phyloP scores from a whole-genome alignment of 352 stramenopile species.

The Pythium monospermum region DNA sequence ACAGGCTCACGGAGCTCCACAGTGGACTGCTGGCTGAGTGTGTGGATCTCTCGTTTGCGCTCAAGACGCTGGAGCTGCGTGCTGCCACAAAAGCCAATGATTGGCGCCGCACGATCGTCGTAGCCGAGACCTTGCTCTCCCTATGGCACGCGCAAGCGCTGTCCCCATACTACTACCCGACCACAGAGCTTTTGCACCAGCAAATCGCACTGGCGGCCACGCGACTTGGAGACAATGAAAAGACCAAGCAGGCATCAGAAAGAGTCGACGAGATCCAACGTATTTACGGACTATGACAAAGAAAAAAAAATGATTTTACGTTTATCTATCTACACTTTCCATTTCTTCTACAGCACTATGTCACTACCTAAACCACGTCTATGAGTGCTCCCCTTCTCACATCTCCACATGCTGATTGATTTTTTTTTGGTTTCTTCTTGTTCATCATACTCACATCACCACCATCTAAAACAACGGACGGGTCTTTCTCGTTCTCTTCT shows the following conservation, averaged over 20 bases:
- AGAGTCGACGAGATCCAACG: slow-evolving; percentile 7
- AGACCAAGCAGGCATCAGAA: not conserved
- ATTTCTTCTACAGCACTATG: not conserved
- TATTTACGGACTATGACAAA: slow-evolving; percentile 9
- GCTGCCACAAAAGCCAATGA: slow-evolving; percentile 21
- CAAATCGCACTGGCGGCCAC: slow-evolving; percentile 43
- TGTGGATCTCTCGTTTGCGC: slow-evolving; percentile 33
- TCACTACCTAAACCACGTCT: too few relatives aligned
- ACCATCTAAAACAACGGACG: slow-evolving; percentile 1
- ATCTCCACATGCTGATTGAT: slow-evolving; percentile 5
- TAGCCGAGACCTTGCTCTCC: slow-evolving; percentile 26
- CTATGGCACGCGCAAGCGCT: slow-evolving; percentile 34
- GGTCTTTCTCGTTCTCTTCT: too few relatives aligned
- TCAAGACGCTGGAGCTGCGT: slow-evolving; percentile 38
- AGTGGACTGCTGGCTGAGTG: slow-evolving; percentile 17
- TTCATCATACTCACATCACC: not conserved
- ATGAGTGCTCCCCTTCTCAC: too few relatives aligned
- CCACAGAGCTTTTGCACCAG: slow-evolving; percentile 41
- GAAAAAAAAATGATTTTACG: not conserved
- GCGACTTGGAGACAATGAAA: slow-evolving; percentile 17
- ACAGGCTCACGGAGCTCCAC: slow-evolving; percentile 9
- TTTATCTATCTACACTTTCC: slow-evolving; percentile 1
- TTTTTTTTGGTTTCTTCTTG: slow-evolving; percentile 3
- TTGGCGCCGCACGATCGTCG: slow-evolving; percentile 25
- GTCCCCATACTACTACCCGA: slow-evolving; percentile 30